A percentile compares a stretch with the other conserved stretches of the same genome.
Evolutionary conservation across 805 yeast species (phyloP).

Genomic region (Cyberlindnera veronae): DNA sequence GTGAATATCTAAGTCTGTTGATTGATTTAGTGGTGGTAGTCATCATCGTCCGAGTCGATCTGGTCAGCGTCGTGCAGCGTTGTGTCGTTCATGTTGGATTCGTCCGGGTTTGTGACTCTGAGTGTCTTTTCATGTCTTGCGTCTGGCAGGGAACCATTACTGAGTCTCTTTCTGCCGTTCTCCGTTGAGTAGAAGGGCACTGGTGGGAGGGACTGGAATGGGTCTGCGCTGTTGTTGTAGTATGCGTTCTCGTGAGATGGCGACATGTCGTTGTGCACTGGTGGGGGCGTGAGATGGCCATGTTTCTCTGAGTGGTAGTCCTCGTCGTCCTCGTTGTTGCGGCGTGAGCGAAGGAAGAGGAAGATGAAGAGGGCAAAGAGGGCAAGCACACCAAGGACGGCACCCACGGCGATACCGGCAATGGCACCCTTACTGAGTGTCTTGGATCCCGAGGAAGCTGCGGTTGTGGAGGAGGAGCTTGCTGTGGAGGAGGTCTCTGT

Average conservation of each 20-base stretch:
- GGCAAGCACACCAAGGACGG: constrained; percentile 42
- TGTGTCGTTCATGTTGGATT: constrained; percentile 18
- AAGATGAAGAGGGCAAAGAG: constrained; percentile 27
- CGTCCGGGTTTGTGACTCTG: constrained; percentile 49
- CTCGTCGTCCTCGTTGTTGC: constrained; percentile 20
- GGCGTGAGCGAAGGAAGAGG: constrained; percentile 19
- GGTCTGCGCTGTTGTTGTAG: constrained; percentile 8
- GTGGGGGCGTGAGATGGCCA: constrained; percentile 12
- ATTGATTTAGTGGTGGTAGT: too few relatives aligned
- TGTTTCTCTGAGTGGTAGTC: constrained; percentile 15
- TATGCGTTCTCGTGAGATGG: constrained; percentile 3
- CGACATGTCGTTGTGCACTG: constrained; percentile 14
- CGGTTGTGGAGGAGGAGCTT: constrained; percentile 17
- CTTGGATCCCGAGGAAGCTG: constrained; percentile 9
- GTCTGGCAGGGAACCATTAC: constrained; percentile 55
- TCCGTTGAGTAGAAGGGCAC: constrained; percentile 19
- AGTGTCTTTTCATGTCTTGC: constrained; percentile 42
- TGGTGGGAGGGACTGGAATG: constrained; percentile 17
- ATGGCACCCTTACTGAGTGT: constrained; percentile 43
- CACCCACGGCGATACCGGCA: constrained; percentile 60
- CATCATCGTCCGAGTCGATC: constrained; percentile 14
- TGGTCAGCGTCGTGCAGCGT: constrained; percentile 10
- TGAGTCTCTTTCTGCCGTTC: constrained; percentile 45
- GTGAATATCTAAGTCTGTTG: too few relatives aligned
- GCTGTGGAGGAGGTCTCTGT: not conserved